Base-by-base conservation (phyloP, 768 basidiomycete species). In the Pleurotus tuoliensis region DNA sequence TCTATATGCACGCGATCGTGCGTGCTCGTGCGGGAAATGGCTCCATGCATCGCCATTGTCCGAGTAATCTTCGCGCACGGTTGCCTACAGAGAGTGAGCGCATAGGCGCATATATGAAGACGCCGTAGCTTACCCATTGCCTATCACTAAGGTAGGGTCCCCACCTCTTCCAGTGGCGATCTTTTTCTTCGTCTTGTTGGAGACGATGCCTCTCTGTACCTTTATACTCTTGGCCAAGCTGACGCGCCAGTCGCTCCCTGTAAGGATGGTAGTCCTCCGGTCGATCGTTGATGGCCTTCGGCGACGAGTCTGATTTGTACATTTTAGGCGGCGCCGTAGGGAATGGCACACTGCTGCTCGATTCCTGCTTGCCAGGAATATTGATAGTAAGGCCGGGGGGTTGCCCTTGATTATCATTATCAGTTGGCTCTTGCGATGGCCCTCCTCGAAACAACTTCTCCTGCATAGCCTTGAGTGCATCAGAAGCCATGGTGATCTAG, bases 11-110 rank as follows among this genome's bases (percentile, higher is more conserved):
- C 97, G 86, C 56, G 93, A 95, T 58, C 94, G 82, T 1, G 94
- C 89, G 55, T 95, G 93, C 56, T 90, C 92, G 65, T 96, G 94
- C 39, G 94, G 94, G 67, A 97, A 97, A 67, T 95, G 92, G 57
- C 82, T 86, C 94, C 94, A 97, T 6, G 93, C 94, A 68, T 97
- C 94, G 50, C 97, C 97, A 67, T 98, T 87, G 18, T 80, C 87
- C 37, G 97, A 98, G 73, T 99, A 99, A 70, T 99, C 97, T 72
- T 99, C 97, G 59, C 97, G 86, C 41, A 99, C 97, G 18, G 96
- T 98, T 18, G 95, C 96, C 95, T 98, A 62, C 6, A 11, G 30
- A 34, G 11, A 16, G 54, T 24, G 40, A 56, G 38, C 37, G 47
- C 46, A 3, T 55, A 20, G 54, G 58, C 56, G 56, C 64, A 61